Evolutionary conservation across 1,284 basidiomycete genomes (phyloP), one percentile per base, ranked within the genome.

Genomic region (Flammula alnicola): DNA sequence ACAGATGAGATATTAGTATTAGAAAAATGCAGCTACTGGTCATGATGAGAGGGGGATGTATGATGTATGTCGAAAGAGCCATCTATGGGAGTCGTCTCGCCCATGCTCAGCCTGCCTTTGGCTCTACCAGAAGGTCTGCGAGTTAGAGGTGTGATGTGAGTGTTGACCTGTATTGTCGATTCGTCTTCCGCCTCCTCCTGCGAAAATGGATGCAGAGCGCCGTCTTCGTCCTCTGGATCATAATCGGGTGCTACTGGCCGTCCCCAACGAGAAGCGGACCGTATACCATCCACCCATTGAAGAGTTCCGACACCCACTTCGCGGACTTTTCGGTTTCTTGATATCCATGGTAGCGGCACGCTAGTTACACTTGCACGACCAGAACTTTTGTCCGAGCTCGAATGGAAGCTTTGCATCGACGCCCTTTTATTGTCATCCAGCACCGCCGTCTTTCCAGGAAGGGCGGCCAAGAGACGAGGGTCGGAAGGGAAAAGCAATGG

Each of bases 401-500:
- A 58, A 36, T 32, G 56, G 26, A 52, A 43, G 44, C 51, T 55
- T 20, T 60, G 61, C 7, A 44, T 44, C 36, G 59, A 53, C 12
- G 32, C 26, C 35, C 56, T 47, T 47, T 50, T 57, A 23, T 47
- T 54, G 11, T 61, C 55, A 32, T 75, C 71, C 44, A 68, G 57
- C 11, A 72, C 59, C 12, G 70, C 50, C 26, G 64, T 67, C 58
- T 75, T 80, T 42, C 68, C 75, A 0, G 88, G 83, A 9, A 80
- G 70, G 3, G 92, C 93, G 14, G 88, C 81, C 10, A 98, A 77
- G 63, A 89, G 79, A 20, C 81, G 80, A 23, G 88, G 86, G 59
- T 92, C 84, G 3, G 84, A 83, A 3, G 95, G 95, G 38, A 97
- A 81, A 12, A 86, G 76, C 42, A 98, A 78, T 0, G 93, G 93